A percentile compares a stretch with the other conserved stretches of the same genome.
Conservation (phyloP, 108 stramenopile species). For the Fistulifera pelliculosa region DNA sequence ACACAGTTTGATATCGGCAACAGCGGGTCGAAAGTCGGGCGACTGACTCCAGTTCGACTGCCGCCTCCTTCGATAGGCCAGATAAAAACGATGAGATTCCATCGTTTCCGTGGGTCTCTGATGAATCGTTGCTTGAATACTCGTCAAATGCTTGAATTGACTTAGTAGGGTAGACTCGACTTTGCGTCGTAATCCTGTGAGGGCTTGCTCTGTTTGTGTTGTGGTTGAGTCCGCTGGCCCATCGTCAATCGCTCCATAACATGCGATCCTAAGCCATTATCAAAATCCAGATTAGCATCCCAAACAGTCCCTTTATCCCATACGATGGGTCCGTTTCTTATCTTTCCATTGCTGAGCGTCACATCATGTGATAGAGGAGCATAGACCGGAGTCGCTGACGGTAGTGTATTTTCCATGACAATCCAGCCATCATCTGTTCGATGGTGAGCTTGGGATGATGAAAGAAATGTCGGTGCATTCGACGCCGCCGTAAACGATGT, state of each 20-base stretch:
- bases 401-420: slow-evolving; percentile 23
- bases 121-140: too few relatives aligned
- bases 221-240: neutral
- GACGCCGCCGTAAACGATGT: neutral
- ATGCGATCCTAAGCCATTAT: slow-evolving; percentile 21
- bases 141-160: slow-evolving; percentile 1
- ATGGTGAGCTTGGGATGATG: neutral
- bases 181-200: slow-evolving; percentile 20
- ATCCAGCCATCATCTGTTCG: slow-evolving; percentile 23
- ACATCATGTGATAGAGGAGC: neutral
- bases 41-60: slow-evolving; percentile 26
- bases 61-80: slow-evolving; percentile 45
- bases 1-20: slow-evolving; percentile 52
- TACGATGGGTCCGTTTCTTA: slow-evolving; percentile 3
- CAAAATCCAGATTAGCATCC: slow-evolving; percentile 42
- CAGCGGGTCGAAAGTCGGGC: slow-evolving; percentile 26
- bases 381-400: slow-evolving; percentile 9
- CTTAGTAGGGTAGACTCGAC: slow-evolving; percentile 22
- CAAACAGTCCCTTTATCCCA: slow-evolving; percentile 29
- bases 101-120: neutral
- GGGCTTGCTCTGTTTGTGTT: slow-evolving; percentile 4
- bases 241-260: slow-evolving; percentile 6
- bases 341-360: neutral
- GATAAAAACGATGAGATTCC: slow-evolving; percentile 21
- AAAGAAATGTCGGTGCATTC: neutral